Evolutionary conservation across 306 rosid species (phyloP).

Genomic region (Cicer judaicum): DNA sequence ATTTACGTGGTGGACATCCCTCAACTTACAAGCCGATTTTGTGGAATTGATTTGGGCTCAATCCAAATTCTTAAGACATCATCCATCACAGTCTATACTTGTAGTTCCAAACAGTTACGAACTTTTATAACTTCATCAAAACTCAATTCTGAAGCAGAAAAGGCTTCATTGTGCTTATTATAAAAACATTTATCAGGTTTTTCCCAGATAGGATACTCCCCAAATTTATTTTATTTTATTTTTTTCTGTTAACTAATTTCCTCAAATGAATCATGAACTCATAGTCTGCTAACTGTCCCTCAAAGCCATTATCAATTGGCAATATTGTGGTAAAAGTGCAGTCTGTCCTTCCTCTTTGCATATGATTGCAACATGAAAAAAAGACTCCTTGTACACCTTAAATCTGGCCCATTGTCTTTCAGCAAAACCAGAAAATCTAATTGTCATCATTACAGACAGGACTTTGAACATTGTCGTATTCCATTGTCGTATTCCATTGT

Average conservation of each 20-base stretch:
- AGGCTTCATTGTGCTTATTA: not conserved
- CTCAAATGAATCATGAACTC: conserved; percentile 14
- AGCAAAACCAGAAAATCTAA: conserved; percentile 15
- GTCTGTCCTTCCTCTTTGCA: conserved; percentile 8
- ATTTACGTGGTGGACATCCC: too few species aligned
- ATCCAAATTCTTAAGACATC: not conserved
- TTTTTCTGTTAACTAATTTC: not conserved
- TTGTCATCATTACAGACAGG: conserved; percentile 25
- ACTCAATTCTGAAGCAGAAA: not conserved
- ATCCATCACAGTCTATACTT: not conserved
- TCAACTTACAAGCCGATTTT: too few species aligned
- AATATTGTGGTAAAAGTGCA: conserved; percentile 10
- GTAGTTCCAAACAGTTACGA: conserved; percentile 1
- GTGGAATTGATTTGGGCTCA: not conserved
- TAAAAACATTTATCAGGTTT: not conserved
- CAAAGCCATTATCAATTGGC: conserved; percentile 5
- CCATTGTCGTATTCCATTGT: too few species aligned
- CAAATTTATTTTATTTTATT: too few species aligned
- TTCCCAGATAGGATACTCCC: not conserved
- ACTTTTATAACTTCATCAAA: not conserved
- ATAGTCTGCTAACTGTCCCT: not conserved
- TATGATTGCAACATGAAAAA: conserved; percentile 2
- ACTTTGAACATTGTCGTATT: conserved; percentile 29
- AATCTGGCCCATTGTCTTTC: conserved; percentile 28
- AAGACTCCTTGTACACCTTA: conserved; percentile 32